Percentiles rank a stretch among this genome's conserved stretches.
phyloP scores from a whole-genome alignment of 768 basidiomycete species.

The Lactarius quietus region DNA sequence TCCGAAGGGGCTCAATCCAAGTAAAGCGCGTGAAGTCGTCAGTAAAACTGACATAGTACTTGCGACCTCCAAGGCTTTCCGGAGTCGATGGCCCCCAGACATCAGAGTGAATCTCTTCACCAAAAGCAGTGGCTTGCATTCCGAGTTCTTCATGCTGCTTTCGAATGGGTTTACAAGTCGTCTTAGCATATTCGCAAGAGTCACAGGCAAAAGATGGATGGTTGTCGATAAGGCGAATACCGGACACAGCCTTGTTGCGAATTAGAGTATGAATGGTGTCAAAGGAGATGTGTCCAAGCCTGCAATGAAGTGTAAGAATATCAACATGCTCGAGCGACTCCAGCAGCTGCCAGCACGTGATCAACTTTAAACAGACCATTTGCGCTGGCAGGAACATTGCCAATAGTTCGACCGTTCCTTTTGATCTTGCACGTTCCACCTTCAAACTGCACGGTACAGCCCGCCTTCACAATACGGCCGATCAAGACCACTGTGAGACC shows the following conservation, averaged over 20 bases:
- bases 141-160: not conserved
- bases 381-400: not conserved
- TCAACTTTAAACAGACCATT: not conserved
- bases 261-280: constrained; percentile 28
- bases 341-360: not conserved
- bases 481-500: not conserved
- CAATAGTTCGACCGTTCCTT: not conserved
- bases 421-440: not conserved
- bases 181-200: constrained; percentile 11
- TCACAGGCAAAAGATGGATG: constrained; percentile 35
- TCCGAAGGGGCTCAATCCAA: not conserved
- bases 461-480: not conserved
- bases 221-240: not conserved
- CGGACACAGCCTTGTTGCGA: not conserved
- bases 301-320: not conserved
- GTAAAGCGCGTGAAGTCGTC: constrained; percentile 21
- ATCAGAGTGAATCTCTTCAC: not conserved
- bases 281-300: constrained; percentile 37
- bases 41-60: constrained; percentile 2
- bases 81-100: not conserved
- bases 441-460: not conserved
- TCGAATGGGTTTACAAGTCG: not conserved
- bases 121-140: not conserved
- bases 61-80: not conserved
- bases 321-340: not conserved